Conservation (phyloP, 176 grass and related monocot species). For the Hordeum vulgare region MorexV3_pseudomolecules_assembly NC_058523.1:483564431-483564930, state of each 20-base stretch:
- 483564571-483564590: background rate
- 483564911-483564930: background rate
- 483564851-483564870: background rate
- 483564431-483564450: background rate
- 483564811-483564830: background rate
- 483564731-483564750: background rate
- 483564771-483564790: background rate
- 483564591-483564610: background rate
- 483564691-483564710: background rate
- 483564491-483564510: background rate
- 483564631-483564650: background rate
- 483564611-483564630: background rate
- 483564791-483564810: background rate
- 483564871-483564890: background rate
- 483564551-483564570: background rate
- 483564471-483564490: background rate
- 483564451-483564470: background rate
- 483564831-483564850: background rate
- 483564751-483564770: background rate
- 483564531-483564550: background rate
- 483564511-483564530: background rate
- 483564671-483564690: background rate
- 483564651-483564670: background rate
- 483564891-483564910: background rate
- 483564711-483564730: background rate